phyloP scores from a whole-genome alignment of 495 filamentous ascomycete genomes.

The Penicillium pulvis region DNA sequence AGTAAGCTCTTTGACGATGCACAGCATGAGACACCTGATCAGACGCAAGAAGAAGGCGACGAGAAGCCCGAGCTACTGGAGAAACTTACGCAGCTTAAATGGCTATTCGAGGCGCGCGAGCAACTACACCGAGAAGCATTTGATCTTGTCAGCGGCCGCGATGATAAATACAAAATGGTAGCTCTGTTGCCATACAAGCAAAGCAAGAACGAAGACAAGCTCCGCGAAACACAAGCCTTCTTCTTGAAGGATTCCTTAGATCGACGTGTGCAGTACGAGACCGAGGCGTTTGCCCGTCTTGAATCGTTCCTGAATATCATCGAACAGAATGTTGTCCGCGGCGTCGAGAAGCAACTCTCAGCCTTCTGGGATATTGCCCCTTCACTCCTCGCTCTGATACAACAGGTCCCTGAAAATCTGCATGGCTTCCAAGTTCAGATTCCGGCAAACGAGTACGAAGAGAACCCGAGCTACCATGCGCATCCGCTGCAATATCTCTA shows the following conservation, averaged over 20 bases:
- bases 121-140: conserved; percentile 80
- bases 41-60: conserved; percentile 90
- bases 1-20: conserved; percentile 72
- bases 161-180: conserved; percentile 80
- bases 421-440: conserved; percentile 64
- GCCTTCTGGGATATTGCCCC: conserved; percentile 99
- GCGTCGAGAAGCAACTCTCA: conserved; percentile 85
- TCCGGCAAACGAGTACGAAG: conserved; percentile 73
- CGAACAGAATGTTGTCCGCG: conserved; percentile 81
- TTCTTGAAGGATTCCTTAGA: conserved; percentile 76
- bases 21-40: conserved; percentile 70
- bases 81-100: conserved; percentile 91
- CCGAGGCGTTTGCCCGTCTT: conserved; percentile 66
- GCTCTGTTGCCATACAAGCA: conserved; percentile 80
- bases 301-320: conserved; percentile 79
- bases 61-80: conserved; percentile 93
- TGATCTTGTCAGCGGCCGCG: conserved; percentile 78
- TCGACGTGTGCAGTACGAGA: conserved; percentile 64
- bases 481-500: conserved; percentile 90
- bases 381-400: conserved; percentile 68
- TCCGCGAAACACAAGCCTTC: conserved; percentile 74
- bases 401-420: conserved; percentile 69
- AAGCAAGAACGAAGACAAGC: conserved; percentile 67
- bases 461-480: conserved; percentile 77
- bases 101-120: conserved; percentile 95